phyloP scores from a whole-genome alignment of 306 rosid species.

The Acmispon strigosus region DNA sequence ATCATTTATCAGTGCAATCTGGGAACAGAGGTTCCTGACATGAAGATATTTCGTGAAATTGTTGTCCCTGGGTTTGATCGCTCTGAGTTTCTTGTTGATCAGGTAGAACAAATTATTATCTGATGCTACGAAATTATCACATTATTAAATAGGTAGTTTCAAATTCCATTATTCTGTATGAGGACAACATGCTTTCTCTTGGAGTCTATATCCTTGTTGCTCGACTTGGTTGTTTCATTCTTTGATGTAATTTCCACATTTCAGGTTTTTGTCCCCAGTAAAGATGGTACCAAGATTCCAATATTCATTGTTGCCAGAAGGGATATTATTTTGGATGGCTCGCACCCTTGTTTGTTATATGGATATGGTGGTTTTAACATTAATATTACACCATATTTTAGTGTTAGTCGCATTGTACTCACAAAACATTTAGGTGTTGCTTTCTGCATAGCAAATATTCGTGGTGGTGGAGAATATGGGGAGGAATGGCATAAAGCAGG shows the following conservation, averaged over 20 bases:
- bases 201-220: neutral
- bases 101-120: constrained; percentile 41
- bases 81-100: constrained; percentile 64
- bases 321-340: constrained; percentile 71
- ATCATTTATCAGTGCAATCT: constrained; percentile 76
- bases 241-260: constrained; percentile 16
- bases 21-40: constrained; percentile 43
- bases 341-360: constrained; percentile 89
- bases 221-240: constrained; percentile 8
- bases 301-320: constrained; percentile 63
- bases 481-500: constrained; percentile 99
- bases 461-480: constrained; percentile 99
- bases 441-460: constrained; percentile 83
- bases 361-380: constrained; percentile 94
- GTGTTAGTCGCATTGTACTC: constrained; percentile 67
- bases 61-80: constrained; percentile 83
- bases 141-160: constrained; percentile 1
- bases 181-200: constrained; percentile 2
- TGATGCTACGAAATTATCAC: neutral
- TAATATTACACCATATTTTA: constrained; percentile 72
- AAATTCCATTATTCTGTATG: neutral
- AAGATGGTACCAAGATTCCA: constrained; percentile 85
- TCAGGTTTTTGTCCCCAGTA: constrained; percentile 81
- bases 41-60: constrained; percentile 87
- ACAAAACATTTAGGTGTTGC: constrained; percentile 74